Base-by-base conservation (phyloP, 768 basidiomycete genomes). In the Dacryopinax spathularia region DNA sequence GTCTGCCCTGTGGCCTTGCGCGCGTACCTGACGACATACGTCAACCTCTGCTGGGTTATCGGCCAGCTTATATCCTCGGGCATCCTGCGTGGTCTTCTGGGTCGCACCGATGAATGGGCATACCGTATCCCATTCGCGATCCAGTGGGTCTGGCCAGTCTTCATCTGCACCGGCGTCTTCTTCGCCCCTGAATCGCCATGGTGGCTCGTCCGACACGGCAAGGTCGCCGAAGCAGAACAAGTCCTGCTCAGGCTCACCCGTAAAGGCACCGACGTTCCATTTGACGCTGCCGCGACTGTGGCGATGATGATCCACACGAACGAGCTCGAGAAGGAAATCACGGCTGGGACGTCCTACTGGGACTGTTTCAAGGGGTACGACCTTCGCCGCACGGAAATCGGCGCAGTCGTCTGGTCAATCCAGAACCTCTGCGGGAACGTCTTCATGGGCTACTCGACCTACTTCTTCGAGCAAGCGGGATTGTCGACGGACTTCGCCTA, bases 261-360 rank as follows among this genome's bases (percentile, higher is more conserved):
- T 25, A 33, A 62, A 20, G 44, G 43, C 15, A 22, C 61, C 34
- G 62, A 41, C 18, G 66, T 70, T 2, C 69, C 70, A 1, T 69
- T 67, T 16, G 71, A 74, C 33, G 68, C 69, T 22, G 72, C 75
- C 36, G 69, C 71, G 39, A 71, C 71, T 1, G 65, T 75, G n/a
- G 73, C 72, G 62, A 71, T 73, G 65, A 74, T 74, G 64, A 62
- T 68, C 35, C 73, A 75, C 65, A 74, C 75, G 27, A 75, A 72
- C 34, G 72, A 70, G 60, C 37, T 75, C 31, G 76, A 77, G 66
- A 69, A 69, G 64, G 64, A 70, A 29, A 67, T 71, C 61, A 69
- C 70, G 2, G 63, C 65, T 1, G 75, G 75, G 1, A 66, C 73
- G 6, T 67, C 68, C 5, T 77, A 76, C 68, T 33, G 66, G 10